Evolutionary conservation across 352 stramenopile genomes (phyloP).

Genomic region (Poterioochromonas sp.): DNA sequence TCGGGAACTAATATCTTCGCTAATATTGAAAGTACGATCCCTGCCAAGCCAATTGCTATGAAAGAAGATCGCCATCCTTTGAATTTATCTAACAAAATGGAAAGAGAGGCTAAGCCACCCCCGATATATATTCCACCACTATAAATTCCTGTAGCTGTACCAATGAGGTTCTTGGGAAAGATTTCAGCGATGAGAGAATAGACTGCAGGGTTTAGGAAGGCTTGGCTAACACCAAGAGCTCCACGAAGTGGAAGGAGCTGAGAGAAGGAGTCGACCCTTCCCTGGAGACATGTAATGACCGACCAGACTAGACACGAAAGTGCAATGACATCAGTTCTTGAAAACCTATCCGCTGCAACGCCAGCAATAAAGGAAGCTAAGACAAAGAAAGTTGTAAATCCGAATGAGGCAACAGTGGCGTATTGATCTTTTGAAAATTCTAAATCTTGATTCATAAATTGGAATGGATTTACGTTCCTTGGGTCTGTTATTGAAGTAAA

Average conservation of each 20-base stretch:
- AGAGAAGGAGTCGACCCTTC: too few relatives aligned
- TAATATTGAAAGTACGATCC: background rate
- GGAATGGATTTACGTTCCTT: background rate
- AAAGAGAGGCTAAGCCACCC: slow-evolving; percentile 36
- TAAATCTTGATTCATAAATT: slow-evolving; percentile 3
- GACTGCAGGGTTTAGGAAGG: slow-evolving; percentile 20
- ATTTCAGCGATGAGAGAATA: slow-evolving; percentile 37
- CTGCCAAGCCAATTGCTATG: background rate
- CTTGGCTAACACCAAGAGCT: background rate
- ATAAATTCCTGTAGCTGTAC: slow-evolving; percentile 35
- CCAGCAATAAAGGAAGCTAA: background rate
- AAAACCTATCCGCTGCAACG: background rate
- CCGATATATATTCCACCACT: slow-evolving; percentile 39
- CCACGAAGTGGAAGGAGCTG: background rate
- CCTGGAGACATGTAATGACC: too few relatives aligned
- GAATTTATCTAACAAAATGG: slow-evolving; percentile 28
- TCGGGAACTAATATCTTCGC: background rate
- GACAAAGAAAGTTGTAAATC: background rate
- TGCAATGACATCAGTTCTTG: background rate
- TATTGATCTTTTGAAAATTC: background rate
- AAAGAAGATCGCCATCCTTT: slow-evolving; percentile 37
- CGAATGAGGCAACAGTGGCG: background rate
- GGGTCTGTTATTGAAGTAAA: too few relatives aligned
- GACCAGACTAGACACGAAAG: background rate
- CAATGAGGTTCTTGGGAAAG: slow-evolving; percentile 33